These are phyloP conservation scores for Hysterangium stoloniferum DNA, from an alignment of 768 basidiomycete genomes.

Conservation along the genomic window DNA sequence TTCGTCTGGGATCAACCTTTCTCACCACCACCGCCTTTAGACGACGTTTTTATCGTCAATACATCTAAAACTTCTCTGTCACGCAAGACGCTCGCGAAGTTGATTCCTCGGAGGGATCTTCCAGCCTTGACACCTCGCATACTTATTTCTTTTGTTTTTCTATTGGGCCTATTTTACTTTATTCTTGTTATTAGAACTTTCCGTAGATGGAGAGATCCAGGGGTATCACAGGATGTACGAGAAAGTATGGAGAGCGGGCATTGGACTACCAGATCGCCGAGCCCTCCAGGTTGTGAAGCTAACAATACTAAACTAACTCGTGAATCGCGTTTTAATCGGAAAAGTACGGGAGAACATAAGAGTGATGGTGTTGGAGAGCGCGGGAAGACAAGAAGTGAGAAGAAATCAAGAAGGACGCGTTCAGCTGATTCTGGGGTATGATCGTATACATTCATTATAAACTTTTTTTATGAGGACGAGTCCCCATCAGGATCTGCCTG, in stretches of 20 bases:
- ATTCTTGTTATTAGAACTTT: slow-evolving; percentile 12
- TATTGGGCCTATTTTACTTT: slow-evolving; percentile 14
- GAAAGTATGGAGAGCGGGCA: slow-evolving; percentile 10
- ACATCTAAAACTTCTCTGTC: background rate
- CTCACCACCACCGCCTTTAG: background rate
- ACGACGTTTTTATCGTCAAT: background rate
- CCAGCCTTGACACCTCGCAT: slow-evolving; percentile 11
- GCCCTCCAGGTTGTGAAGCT: background rate
- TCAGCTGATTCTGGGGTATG: slow-evolving; percentile 6
- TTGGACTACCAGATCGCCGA: slow-evolving; percentile 7
- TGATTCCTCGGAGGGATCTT: background rate
- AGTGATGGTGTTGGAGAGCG: background rate
- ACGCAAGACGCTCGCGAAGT: background rate
- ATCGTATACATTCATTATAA: too few relatives aligned
- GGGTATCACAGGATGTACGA: slow-evolving; percentile 5
- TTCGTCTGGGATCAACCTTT: slow-evolving; percentile 14
- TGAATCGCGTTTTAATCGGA: background rate
- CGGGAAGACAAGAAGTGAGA: background rate
- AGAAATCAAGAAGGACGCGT: slow-evolving; percentile 8
- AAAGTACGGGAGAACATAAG: too few relatives aligned
- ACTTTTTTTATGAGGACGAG: too few relatives aligned
- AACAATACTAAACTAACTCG: background rate
- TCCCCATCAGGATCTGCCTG: too few relatives aligned
- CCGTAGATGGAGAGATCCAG: slow-evolving; percentile 11
- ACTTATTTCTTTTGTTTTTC: slow-evolving; percentile 11